Base-by-base conservation (phyloP, 106 monocot genomes). In the Allium fistulosum region DNA sequence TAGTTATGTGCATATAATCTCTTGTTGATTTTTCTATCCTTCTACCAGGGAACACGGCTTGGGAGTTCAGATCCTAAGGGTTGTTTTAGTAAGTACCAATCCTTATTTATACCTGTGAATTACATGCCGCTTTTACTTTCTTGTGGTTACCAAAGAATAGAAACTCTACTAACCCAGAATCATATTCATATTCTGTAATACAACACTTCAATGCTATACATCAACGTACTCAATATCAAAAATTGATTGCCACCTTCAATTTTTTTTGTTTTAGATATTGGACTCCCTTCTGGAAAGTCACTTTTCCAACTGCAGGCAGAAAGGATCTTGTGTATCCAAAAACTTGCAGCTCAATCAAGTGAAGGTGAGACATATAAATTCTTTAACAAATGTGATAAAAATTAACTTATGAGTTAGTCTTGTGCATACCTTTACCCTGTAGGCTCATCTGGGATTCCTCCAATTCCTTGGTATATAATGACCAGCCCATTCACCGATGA, bases 381-480 rank as follows among this genome's bases (percentile, higher is more conserved):
- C 8, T 7, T 12, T 2, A 3, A 8, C 72, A 22, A 18, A 37
- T 37, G 5, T 37, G 37, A 37, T 37, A 37, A 37, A 37, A 37
- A 37, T 37, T 37, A 37, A 37, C 37, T 37, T 37, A 37, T 37
- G 37, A 5, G 37, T 37, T 37, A 37, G 37, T 37, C 37, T 37
- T 5, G 37, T 37, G 37, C 37, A 37, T 37, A 37, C 5, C 5
- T 37, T 37, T 57, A 57, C 18, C 58, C 49, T 14, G 48, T 70
- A 83, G 77, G 72, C 46, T 69, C 83, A 65, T 69, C 81, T 80
- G 62, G 73, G 64, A 16, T 64, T 59, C 68, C 77, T 59, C 82
- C 92, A 46, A 86, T 97, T n/a, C 97, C 86, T 62, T 97, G 92
- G 97, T 97, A 97, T 77, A 92, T 97, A 82, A 97, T 97, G 97